phyloP scores from a whole-genome alignment of 148 eudicot genomes.

The Rheum nobile region DNA sequence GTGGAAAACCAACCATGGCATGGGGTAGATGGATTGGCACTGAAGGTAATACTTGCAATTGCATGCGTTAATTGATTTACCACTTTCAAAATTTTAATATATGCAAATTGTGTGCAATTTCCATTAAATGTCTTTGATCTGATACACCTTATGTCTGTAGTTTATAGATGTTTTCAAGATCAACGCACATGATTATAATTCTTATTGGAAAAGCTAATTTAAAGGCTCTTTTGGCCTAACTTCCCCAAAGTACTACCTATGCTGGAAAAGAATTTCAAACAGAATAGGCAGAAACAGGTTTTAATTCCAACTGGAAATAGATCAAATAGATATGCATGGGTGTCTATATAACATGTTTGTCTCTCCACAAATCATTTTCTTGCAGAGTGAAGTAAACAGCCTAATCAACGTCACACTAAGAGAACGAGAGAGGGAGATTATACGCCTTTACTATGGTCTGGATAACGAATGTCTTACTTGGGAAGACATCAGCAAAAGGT shows the following conservation, averaged over 20 bases:
- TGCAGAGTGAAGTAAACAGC: conserved; percentile 78
- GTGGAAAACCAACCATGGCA: conserved; percentile 80
- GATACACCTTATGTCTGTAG: background rate
- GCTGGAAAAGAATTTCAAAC: background rate
- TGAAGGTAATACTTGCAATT: conserved; percentile 47
- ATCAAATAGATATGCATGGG: background rate
- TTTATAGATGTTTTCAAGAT: background rate
- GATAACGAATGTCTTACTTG: conserved; percentile 82
- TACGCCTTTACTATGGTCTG: conserved; percentile 81
- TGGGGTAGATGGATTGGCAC: conserved; percentile 60
- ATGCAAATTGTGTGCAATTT: background rate
- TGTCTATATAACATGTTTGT: background rate
- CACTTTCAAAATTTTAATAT: background rate
- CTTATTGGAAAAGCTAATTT: background rate
- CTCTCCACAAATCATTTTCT: background rate
- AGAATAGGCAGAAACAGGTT: background rate
- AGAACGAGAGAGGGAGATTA: conserved; percentile 66
- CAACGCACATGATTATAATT: background rate
- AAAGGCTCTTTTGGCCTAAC: background rate
- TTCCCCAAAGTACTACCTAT: background rate
- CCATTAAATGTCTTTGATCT: background rate
- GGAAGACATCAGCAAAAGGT: conserved; percentile 98
- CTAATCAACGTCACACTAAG: conserved; percentile 49
- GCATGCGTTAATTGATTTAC: background rate
- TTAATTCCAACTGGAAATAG: background rate